Conservation (phyloP, 371 early-diverging fungal genomes). For the Dichotomocladium elegans region DNA sequence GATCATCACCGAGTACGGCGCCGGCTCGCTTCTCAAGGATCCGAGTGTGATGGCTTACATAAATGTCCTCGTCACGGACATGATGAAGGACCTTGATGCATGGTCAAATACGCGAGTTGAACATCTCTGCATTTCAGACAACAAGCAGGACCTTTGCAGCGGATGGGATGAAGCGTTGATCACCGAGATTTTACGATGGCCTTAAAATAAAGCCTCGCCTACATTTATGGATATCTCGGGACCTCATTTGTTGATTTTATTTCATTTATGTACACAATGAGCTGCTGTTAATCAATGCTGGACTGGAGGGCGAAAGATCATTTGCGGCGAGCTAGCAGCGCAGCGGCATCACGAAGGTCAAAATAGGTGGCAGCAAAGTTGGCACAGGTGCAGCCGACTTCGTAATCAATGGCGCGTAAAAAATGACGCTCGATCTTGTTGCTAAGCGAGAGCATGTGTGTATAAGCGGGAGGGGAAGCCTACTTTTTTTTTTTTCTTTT, state of each 20-base stretch:
- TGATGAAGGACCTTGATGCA: slow-evolving; percentile 18
- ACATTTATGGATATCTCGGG: no score
- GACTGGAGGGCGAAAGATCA: no score
- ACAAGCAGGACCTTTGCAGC: slow-evolving; percentile 30
- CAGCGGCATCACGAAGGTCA: slow-evolving; percentile 42
- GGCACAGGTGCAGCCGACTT: slow-evolving; percentile 59
- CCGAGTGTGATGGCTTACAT: slow-evolving; percentile 21
- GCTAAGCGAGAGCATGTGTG: background rate
- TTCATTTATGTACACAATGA: no score
- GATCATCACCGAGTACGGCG: slow-evolving; percentile 26
- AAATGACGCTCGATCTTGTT: slow-evolving; percentile 55
- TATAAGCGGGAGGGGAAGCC: no score
- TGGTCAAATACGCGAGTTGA: slow-evolving; percentile 33
- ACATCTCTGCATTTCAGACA: slow-evolving; percentile 27
- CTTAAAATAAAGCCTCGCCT: slow-evolving; percentile 22
- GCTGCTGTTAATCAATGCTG: no score
- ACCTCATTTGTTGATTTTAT: no score
- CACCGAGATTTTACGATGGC: slow-evolving; percentile 40
- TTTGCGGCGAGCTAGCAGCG: no score
- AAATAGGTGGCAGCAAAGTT: slow-evolving; percentile 60
- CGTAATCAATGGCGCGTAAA: slow-evolving; percentile 52
- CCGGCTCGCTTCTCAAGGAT: slow-evolving; percentile 25
- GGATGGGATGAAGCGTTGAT: slow-evolving; percentile 43
- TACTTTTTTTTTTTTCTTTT: no score
- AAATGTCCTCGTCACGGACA: slow-evolving; percentile 22